Evolutionary conservation across 129 eudicot genomes (phyloP).

Genomic region (Flaveria robusta): DNA sequence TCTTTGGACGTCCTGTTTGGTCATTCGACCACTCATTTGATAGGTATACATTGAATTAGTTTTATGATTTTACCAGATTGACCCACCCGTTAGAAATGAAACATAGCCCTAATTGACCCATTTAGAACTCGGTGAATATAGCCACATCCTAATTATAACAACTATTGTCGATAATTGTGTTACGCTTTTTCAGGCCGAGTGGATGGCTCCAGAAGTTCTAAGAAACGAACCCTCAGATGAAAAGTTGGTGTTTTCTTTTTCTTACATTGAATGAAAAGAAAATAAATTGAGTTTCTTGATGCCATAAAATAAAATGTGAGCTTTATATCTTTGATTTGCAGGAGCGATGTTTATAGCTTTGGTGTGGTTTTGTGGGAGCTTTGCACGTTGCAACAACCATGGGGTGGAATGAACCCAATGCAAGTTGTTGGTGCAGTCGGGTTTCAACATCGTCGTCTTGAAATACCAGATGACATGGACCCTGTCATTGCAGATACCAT

Average conservation of each 20-base stretch:
- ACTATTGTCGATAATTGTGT: slow-evolving; percentile 1
- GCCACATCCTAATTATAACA: neutral
- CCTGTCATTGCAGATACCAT: slow-evolving; percentile 77
- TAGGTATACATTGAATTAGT: neutral
- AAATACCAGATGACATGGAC: slow-evolving; percentile 76
- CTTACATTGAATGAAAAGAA: neutral
- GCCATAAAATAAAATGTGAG: slow-evolving; percentile 10
- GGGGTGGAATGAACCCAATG: slow-evolving; percentile 99
- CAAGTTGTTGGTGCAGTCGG: slow-evolving; percentile 99
- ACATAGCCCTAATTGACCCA: neutral
- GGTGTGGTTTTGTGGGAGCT: slow-evolving; percentile 98
- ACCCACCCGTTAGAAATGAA: neutral
- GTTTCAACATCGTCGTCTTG: slow-evolving; percentile 95
- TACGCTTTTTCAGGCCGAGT: slow-evolving; percentile 76
- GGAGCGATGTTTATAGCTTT: slow-evolving; percentile 92
- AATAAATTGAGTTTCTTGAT: slow-evolving; percentile 9
- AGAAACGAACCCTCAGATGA: slow-evolving; percentile 96
- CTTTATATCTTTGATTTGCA: slow-evolving; percentile 27
- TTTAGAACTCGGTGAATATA: neutral
- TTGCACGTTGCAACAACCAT: slow-evolving; percentile 90
- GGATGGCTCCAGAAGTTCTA: slow-evolving; percentile 99
- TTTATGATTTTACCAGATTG: neutral
- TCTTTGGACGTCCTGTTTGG: neutral
- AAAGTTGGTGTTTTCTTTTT: slow-evolving; percentile 52
- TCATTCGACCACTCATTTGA: neutral